A percentile compares a stretch with the other conserved stretches of the same genome.
Conservation (phyloP, 192 early-diverging fungal genomes). For the Umbelopsis isabellina region DNA sequence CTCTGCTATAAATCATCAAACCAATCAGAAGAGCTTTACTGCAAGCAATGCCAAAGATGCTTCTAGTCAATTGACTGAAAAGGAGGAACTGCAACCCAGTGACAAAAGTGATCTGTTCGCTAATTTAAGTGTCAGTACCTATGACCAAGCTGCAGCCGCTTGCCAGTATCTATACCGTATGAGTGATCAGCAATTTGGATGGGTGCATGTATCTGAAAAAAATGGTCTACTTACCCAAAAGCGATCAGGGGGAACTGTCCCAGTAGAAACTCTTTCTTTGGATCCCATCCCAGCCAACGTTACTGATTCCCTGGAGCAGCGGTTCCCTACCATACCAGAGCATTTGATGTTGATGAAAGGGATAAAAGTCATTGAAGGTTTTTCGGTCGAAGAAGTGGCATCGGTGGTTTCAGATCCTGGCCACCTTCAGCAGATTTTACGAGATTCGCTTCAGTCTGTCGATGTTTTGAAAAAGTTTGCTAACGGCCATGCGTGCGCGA, state of each 20-base stretch:
- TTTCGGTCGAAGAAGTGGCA: slow-evolving; percentile 54
- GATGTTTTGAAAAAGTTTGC: slow-evolving; percentile 43
- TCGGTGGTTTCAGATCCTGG: slow-evolving; percentile 48
- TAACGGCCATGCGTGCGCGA: slow-evolving; percentile 43
- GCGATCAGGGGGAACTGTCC: slow-evolving; percentile 37
- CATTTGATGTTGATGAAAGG: slow-evolving; percentile 43
- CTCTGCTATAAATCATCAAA: no score
- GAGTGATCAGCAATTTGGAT: slow-evolving; percentile 45
- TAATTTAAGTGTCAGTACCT: slow-evolving; percentile 12
- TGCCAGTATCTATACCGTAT: slow-evolving; percentile 39
- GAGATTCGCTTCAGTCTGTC: slow-evolving; percentile 40
- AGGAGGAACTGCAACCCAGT: neutral
- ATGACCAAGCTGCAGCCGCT: slow-evolving; percentile 31
- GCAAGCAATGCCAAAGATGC: neutral
- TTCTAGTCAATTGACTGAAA: neutral
- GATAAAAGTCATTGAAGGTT: slow-evolving; percentile 56
- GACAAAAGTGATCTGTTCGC: slow-evolving; percentile 1
- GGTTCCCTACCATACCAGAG: slow-evolving; percentile 44
- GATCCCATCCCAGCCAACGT: neutral
- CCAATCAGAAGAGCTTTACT: neutral
- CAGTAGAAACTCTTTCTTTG: neutral
- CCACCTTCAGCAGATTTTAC: slow-evolving; percentile 37
- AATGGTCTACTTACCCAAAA: slow-evolving; percentile 45
- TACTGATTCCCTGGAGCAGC: slow-evolving; percentile 21
- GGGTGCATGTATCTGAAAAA: slow-evolving; percentile 49